These are phyloP conservation scores for Lepraria neglecta DNA, from an alignment of 495 filamentous ascomycete species.

Conservation along the genomic window DNA sequence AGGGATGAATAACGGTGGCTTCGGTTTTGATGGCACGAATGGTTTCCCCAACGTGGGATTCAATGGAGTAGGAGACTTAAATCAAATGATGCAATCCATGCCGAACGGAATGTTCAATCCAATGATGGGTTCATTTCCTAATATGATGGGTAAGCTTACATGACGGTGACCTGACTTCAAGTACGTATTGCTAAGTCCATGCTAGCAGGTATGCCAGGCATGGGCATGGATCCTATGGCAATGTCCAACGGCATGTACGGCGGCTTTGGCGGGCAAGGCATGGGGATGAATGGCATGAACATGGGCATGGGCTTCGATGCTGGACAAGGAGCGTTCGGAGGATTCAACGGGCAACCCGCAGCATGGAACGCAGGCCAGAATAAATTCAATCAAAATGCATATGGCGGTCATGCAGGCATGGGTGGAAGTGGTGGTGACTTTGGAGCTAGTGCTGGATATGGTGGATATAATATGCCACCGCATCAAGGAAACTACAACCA, in stretches of 20 bases:
- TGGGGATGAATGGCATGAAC: constrained; percentile 90
- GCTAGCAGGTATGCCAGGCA: constrained; percentile 61
- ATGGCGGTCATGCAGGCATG: constrained; percentile 64
- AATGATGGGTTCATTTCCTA: constrained; percentile 55
- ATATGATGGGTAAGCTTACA: constrained; percentile 77
- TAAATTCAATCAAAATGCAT: constrained; percentile 62
- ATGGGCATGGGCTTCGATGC: constrained; percentile 79
- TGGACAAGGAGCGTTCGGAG: constrained; percentile 56
- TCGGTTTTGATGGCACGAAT: constrained; percentile 45
- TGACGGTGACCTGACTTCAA: constrained; percentile 3
- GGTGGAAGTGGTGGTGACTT: constrained; percentile 59
- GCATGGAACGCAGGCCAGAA: constrained; percentile 67
- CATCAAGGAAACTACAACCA: constrained; percentile 49
- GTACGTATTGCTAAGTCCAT: constrained; percentile 11
- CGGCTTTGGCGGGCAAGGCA: constrained; percentile 69
- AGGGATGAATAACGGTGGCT: constrained; percentile 34
- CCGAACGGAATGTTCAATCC: constrained; percentile 63
- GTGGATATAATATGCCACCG: constrained; percentile 62
- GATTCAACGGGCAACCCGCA: constrained; percentile 55
- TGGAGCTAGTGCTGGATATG: constrained; percentile 75
- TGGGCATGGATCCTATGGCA: constrained; percentile 84
- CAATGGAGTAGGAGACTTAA: constrained; percentile 56
- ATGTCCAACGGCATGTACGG: constrained; percentile 84
- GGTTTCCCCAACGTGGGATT: constrained; percentile 62
- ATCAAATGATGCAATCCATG: constrained; percentile 69